Evolutionary conservation across 441 rosid species (phyloP), one percentile per base, ranked within the genome.

Genomic region (Euphorbia celastroides): DNA sequence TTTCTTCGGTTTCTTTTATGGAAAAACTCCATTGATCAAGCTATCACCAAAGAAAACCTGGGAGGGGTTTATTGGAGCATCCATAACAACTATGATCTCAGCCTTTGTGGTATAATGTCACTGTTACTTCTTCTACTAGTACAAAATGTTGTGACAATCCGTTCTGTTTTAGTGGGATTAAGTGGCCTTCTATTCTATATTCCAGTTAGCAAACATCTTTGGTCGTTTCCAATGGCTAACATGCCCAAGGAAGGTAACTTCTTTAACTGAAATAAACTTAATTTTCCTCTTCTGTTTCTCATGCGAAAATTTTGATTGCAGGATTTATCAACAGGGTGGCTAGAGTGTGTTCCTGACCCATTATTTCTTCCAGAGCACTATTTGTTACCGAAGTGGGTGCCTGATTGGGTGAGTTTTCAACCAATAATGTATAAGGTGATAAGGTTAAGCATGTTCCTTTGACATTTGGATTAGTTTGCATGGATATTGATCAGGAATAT

Each of bases 51-150:
- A 92, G 87, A 89, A 89, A 86, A 92, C 96, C 28, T 90, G 96
- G 98, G 96, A 92, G 74, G 98, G 97, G 27, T 92, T 89, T 74
- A 85, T 86, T 22, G 96, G 98, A 72, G 96, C 93, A 51, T 90
- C 95, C 41, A 72, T 92, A 27, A 77, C 93, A 70, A 92, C 98
- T 26, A 76, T 92, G 72, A 81, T 84, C 58, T 90, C 90, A 60
- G 96, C 98, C 13, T 88, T 90, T 83, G 75, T 78, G 81, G 98
- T 88, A 64, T 26, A 16, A 27, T 67, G 78, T 84, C 73, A 66
- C 56, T 9, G 14, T 61, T 27, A 12, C 22, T 52, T 61, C 54
- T 3, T 22, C 28, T 52, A 52, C 28, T 22, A 52, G 28, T 20
- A 22, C 28, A 52, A 52, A 52, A 51, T 51, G 2, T 51, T 1